Percentiles rank a stretch among this genome's conserved stretches.
phyloP scores from a whole-genome alignment of 2,329 filamentous ascomycete species.

The Arachnomyces sp. region DNA sequence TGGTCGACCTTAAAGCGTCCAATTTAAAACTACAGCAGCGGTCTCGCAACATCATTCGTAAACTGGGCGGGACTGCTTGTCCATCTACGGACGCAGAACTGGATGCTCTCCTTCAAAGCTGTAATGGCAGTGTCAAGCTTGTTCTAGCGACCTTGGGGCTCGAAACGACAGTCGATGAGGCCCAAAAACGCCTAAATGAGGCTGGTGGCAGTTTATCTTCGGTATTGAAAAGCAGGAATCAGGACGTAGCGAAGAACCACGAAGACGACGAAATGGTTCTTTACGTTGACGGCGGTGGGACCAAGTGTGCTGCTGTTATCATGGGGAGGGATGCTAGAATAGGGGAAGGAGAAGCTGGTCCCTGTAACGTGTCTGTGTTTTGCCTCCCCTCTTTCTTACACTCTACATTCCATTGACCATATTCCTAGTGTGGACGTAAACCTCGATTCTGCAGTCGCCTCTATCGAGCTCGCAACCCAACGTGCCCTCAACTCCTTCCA shows the following conservation, averaged over 20 bases:
- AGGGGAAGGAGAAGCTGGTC: constrained; percentile 26
- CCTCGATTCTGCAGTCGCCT: constrained; percentile 15
- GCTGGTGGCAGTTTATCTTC: constrained; percentile 19
- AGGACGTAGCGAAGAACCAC: background rate
- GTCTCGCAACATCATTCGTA: constrained; percentile 27
- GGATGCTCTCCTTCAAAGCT: constrained; percentile 21
- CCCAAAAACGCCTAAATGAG: constrained; percentile 15
- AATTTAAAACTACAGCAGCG: constrained; percentile 33
- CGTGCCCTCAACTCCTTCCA: constrained; percentile 15
- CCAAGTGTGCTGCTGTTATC: constrained; percentile 35
- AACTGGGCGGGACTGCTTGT: constrained; percentile 15
- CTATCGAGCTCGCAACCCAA: constrained; percentile 21
- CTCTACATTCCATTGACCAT: background rate
- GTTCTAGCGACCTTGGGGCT: constrained; percentile 24
- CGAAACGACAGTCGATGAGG: constrained; percentile 17
- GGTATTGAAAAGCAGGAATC: constrained; percentile 11
- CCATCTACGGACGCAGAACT: constrained; percentile 18
- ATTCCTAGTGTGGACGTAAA: constrained; percentile 19
- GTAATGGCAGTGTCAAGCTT: constrained; percentile 28
- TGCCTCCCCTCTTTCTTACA: background rate
- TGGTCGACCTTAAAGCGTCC: constrained; percentile 32
- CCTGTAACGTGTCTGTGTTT: constrained; percentile 33
- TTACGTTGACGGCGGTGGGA: constrained; percentile 38
- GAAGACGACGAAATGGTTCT: constrained; percentile 18
- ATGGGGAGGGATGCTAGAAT: constrained; percentile 18